Evolutionary conservation across 1,284 basidiomycete species (phyloP).

Genomic region (Singerocomus rubriflavus): DNA sequence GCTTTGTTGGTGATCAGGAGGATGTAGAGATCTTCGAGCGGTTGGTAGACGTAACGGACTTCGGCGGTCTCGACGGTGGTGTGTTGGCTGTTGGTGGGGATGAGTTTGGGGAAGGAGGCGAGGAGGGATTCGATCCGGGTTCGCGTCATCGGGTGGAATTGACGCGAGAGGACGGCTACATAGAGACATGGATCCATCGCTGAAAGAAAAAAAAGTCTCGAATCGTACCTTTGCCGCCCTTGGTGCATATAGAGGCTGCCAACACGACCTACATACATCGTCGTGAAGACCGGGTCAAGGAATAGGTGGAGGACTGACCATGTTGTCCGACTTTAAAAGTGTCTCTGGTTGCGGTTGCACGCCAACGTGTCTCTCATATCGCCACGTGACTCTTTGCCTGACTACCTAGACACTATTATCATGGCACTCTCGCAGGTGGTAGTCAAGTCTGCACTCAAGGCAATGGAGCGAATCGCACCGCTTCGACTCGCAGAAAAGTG

Average conservation of each 20-base stretch:
- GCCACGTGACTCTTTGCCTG: slow-evolving; percentile 23
- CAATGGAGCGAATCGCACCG: slow-evolving; percentile 82
- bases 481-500: slow-evolving; percentile 82
- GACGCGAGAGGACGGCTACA: slow-evolving; percentile 91
- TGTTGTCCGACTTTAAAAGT: slow-evolving; percentile 4
- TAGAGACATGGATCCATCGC: not conserved
- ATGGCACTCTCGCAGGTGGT: slow-evolving; percentile 11
- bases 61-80: slow-evolving; percentile 92
- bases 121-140: slow-evolving; percentile 94
- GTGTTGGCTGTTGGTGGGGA: slow-evolving; percentile 96
- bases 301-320: slow-evolving; percentile 17
- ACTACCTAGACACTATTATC: no score
- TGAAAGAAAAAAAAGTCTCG: not conserved
- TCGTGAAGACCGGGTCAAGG: not conserved
- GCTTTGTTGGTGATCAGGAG: slow-evolving; percentile 98
- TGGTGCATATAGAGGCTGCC: slow-evolving; percentile 92
- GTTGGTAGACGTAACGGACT: slow-evolving; percentile 98
- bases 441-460: slow-evolving; percentile 49
- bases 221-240: slow-evolving; percentile 81
- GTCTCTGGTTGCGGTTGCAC: not conserved
- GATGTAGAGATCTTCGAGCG: slow-evolving; percentile 97
- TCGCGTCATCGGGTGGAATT: slow-evolving; percentile 92
- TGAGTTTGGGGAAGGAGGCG: slow-evolving; percentile 96
- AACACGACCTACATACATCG: slow-evolving; percentile 69
- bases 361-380: slow-evolving; percentile 13